Evolutionary conservation across 108 stramenopile species (phyloP).

Genomic region (Schizochytrium sp.): DNA sequence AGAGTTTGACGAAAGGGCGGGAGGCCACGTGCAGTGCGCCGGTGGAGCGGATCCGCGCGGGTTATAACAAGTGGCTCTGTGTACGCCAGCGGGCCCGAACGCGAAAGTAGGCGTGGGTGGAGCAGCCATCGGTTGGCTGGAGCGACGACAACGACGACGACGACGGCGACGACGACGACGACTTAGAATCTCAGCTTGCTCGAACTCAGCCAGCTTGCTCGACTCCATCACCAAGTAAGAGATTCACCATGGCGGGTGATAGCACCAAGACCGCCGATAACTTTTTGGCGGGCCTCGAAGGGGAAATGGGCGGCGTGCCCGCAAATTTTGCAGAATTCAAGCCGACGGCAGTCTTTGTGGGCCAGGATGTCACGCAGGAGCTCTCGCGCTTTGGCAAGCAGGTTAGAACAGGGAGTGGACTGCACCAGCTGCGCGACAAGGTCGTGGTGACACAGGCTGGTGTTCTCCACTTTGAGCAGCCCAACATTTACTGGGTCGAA

Average conservation of each 20-base stretch:
- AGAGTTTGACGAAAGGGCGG: no score
- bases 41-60: no score
- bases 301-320: slow-evolving; percentile 1
- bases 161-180: not conserved
- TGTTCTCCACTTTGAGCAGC: not conserved
- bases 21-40: no score
- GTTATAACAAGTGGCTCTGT: no score
- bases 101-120: no score
- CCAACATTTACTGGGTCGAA: slow-evolving; percentile 11
- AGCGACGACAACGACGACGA: no score
- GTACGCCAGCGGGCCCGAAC: no score
- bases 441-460: not conserved
- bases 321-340: not conserved
- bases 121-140: no score
- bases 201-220: not conserved
- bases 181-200: not conserved
- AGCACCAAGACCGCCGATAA: not conserved
- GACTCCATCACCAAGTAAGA: not conserved
- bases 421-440: not conserved
- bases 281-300: not conserved
- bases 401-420: not conserved
- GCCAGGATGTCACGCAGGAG: not conserved
- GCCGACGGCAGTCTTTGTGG: not conserved
- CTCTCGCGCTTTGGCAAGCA: not conserved
- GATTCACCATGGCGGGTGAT: not conserved